phyloP scores from a whole-genome alignment of 1,284 basidiomycete genomes.

The Rhizoctonia solani region DNA sequence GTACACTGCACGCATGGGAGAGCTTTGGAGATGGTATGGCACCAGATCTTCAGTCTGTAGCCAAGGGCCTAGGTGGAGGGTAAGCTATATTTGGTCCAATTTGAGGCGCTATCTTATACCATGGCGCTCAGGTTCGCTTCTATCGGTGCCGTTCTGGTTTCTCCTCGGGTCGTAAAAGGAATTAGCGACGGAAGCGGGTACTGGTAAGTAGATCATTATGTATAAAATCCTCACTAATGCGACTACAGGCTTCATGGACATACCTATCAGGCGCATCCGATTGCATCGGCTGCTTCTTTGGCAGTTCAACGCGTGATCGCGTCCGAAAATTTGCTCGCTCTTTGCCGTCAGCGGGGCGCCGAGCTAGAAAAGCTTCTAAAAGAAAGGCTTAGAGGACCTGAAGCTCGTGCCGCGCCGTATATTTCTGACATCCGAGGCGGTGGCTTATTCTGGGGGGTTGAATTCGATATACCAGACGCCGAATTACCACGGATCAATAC shows the following conservation, averaged over 20 bases:
- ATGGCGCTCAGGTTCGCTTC: constrained; percentile 65
- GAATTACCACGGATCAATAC: constrained; percentile 39
- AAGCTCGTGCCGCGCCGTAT: constrained; percentile 62
- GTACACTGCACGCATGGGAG: constrained; percentile 84
- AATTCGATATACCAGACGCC: constrained; percentile 65
- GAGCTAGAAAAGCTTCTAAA: constrained; percentile 63
- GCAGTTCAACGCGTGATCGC: constrained; percentile 77
- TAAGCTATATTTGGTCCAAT: constrained; percentile 45
- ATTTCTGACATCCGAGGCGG: constrained; percentile 76
- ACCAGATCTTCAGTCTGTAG: constrained; percentile 83
- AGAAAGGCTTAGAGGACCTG: constrained; percentile 57
- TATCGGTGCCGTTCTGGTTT: constrained; percentile 80
- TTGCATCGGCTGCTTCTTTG: constrained; percentile 75
- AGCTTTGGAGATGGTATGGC: constrained; percentile 72
- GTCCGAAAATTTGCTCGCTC: constrained; percentile 68
- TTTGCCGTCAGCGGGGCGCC: constrained; percentile 63
- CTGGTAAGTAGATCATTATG: constrained; percentile 50
- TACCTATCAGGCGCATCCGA: constrained; percentile 80
- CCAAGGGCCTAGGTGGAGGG: constrained; percentile 87
- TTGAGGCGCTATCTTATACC: constrained; percentile 4
- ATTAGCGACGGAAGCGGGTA: constrained; percentile 67
- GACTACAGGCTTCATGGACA: constrained; percentile 66
- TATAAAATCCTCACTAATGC: not conserved
- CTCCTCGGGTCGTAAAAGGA: constrained; percentile 69
- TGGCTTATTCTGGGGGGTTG: constrained; percentile 80